These are phyloP conservation scores for Lasiodiplodia hormozganensis DNA, from an alignment of 2,329 filamentous ascomycete species.

Conservation along the genomic window DNA sequence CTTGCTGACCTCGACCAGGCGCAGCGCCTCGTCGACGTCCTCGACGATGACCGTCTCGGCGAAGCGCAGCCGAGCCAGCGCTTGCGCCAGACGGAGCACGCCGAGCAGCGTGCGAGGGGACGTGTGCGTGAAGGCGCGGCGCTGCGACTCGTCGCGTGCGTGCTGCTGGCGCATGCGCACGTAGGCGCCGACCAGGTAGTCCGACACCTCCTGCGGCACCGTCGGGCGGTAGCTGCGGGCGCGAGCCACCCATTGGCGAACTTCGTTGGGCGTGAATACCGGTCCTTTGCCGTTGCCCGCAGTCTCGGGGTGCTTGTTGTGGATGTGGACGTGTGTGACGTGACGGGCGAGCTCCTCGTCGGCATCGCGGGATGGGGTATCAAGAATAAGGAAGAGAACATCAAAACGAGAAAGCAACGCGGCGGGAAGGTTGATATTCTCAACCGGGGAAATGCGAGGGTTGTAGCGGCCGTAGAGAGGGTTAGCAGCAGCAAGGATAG, in stretches of 20 bases:
- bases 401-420: conserved; percentile 97
- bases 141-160: conserved; percentile 86
- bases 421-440: conserved; percentile 99
- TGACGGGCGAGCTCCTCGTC: conserved; percentile 95
- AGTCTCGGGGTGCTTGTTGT: conserved; percentile 85
- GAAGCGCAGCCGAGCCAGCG: conserved; percentile 90
- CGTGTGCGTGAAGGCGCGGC: conserved; percentile 92
- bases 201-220: conserved; percentile 83
- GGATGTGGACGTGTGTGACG: conserved; percentile 96
- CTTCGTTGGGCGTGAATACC: conserved; percentile 91
- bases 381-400: conserved; percentile 93
- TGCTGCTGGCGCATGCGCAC: conserved; percentile 93
- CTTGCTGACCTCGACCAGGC: conserved; percentile 92
- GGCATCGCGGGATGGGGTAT: conserved; percentile 86
- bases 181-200: conserved; percentile 97
- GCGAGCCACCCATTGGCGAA: conserved; percentile 93
- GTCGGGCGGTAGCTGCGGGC: conserved; percentile 87
- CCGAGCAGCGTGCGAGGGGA: conserved; percentile 93
- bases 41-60: conserved; percentile 83
- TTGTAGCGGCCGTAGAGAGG: conserved; percentile 98
- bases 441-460: conserved; percentile 92
- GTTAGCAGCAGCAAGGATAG: conserved; percentile 94
- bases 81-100: conserved; percentile 90
- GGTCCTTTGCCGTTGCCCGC: conserved; percentile 58
- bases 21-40: conserved; percentile 93